Conservation (phyloP, 768 basidiomycete genomes). For the Mycena pura region DNA sequence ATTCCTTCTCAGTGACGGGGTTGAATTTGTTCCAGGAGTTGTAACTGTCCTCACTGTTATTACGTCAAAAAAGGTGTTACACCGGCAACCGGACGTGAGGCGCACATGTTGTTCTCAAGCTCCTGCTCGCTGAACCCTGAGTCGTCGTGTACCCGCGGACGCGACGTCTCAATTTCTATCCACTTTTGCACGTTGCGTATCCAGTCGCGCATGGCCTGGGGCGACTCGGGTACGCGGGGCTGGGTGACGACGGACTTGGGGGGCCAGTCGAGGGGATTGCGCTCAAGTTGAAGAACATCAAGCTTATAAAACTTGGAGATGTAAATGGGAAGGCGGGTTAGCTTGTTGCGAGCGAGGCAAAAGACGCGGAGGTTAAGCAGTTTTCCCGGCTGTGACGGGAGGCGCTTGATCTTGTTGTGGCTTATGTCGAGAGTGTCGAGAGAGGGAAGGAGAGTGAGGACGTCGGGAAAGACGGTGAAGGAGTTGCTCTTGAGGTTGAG, state of each 20-base stretch:
- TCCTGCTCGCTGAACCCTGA: conserved; percentile 55
- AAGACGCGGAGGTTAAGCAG: conserved; percentile 83
- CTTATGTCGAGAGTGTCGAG: conserved; percentile 96
- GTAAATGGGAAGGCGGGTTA: conserved; percentile 81
- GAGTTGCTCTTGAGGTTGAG: conserved; percentile 87
- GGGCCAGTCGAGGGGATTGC: conserved; percentile 96
- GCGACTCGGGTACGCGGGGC: conserved; percentile 48
- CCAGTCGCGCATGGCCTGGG: conserved; percentile 72
- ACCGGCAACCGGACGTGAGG: conserved; percentile 12
- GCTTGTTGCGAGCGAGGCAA: conserved; percentile 84
- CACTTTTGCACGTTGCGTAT: conserved; percentile 74
- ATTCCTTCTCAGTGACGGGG: conserved; percentile 38
- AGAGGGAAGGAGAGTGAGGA: conserved; percentile 63
- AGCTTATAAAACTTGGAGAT: conserved; percentile 74
- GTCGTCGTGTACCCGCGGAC: conserved; percentile 52
- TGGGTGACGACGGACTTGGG: conserved; percentile 62
- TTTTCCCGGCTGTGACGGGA: conserved; percentile 83
- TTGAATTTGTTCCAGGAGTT: conserved; percentile 52
- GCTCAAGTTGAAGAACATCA: conserved; percentile 83
- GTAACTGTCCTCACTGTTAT: conserved; percentile 45
- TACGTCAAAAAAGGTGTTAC: conserved; percentile 21
- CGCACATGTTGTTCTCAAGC: conserved; percentile 49
- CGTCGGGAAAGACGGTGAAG: conserved; percentile 83
- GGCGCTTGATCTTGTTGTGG: conserved; percentile 83
- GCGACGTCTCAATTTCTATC: conserved; percentile 63